phyloP scores from a whole-genome alignment of 176 grass and related monocot species.

The Zoysia pacifica region DNA sequence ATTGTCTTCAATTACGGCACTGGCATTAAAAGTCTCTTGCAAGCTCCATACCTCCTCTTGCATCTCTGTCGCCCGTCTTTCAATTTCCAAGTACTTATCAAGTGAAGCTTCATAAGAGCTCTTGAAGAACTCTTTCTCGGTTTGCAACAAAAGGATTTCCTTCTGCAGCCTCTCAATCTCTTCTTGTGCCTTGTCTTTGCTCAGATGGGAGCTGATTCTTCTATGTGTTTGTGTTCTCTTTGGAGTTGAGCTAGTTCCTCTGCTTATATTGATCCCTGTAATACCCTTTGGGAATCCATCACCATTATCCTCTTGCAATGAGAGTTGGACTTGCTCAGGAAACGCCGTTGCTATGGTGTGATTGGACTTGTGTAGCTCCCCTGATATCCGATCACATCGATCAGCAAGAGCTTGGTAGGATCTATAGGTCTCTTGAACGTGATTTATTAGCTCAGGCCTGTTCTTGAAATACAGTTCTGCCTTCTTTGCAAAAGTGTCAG shows the following conservation, averaged over 20 bases:
- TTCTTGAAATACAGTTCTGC: slow-evolving; percentile 77
- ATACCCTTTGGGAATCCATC: slow-evolving; percentile 60
- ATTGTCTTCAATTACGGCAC: slow-evolving; percentile 71
- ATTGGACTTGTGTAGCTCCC: slow-evolving; percentile 92
- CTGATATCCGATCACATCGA: slow-evolving; percentile 48
- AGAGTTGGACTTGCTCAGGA: slow-evolving; percentile 74
- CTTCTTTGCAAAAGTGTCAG: slow-evolving; percentile 64
- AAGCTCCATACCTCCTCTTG: slow-evolving; percentile 78
- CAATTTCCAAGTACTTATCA: slow-evolving; percentile 70
- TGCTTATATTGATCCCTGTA: slow-evolving; percentile 54
- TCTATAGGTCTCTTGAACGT: slow-evolving; percentile 71
- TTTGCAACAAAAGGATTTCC: slow-evolving; percentile 77
- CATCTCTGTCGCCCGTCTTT: slow-evolving; percentile 55
- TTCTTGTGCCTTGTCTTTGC: slow-evolving; percentile 67
- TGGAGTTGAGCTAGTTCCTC: slow-evolving; percentile 19
- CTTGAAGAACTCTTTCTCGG: slow-evolving; percentile 80
- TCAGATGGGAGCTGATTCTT: slow-evolving; percentile 59
- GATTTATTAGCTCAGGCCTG: slow-evolving; percentile 57
- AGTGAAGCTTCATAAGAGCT: slow-evolving; percentile 66
- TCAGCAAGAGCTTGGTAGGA: slow-evolving; percentile 65
- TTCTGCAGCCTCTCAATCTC: slow-evolving; percentile 79
- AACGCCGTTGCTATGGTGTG: slow-evolving; percentile 81
- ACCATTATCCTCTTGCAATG: slow-evolving; percentile 57
- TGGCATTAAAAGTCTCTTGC: slow-evolving; percentile 67
- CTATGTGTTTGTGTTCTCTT: slow-evolving; percentile 55